A percentile compares a stretch with the other conserved stretches of the same genome.
These are phyloP conservation scores for Lichenothelia convexa DNA, from an alignment of 495 filamentous ascomycete genomes.

Conservation along the genomic window DNA sequence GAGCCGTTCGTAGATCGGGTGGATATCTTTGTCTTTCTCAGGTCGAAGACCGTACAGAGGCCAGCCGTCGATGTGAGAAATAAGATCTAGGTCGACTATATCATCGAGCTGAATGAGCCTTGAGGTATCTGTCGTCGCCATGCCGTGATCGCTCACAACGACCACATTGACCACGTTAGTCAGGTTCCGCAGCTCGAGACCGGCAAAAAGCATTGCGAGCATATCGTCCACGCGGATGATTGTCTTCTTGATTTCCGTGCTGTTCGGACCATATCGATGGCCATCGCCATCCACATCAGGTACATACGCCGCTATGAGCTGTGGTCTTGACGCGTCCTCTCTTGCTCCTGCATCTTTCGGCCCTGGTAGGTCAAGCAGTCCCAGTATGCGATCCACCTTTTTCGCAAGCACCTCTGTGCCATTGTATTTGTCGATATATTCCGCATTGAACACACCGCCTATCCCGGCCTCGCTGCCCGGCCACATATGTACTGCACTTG, in stretches of 20 bases:
- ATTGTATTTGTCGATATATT: constrained; percentile 75
- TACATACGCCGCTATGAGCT: constrained; percentile 86
- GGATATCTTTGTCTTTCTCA: constrained; percentile 38
- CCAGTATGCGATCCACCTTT: constrained; percentile 63
- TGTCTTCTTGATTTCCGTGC: constrained; percentile 62
- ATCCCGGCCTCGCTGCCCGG: constrained; percentile 80
- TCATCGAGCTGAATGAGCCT: constrained; percentile 92
- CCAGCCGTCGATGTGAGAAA: constrained; percentile 87
- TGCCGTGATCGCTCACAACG: constrained; percentile 94
- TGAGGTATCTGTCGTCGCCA: constrained; percentile 73
- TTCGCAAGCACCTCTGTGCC: constrained; percentile 47
- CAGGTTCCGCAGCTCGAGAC: constrained; percentile 63
- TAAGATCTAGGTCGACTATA: constrained; percentile 50
- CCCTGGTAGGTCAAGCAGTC: constrained; percentile 66
- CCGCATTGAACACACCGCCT: constrained; percentile 42
- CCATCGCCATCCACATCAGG: constrained; percentile 77
- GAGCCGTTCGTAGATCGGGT: constrained; percentile 22
- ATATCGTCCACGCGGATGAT: constrained; percentile 63
- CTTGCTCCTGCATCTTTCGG: constrained; percentile 26
- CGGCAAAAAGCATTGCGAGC: constrained; percentile 55
- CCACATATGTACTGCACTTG: constrained; percentile 92
- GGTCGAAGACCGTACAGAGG: constrained; percentile 76
- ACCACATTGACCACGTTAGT: constrained; percentile 87
- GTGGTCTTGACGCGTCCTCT: constrained; percentile 38
- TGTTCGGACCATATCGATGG: constrained; percentile 81